Conservation (phyloP, 768 basidiomycete genomes). For the Leccinum ochraceum region DNA sequence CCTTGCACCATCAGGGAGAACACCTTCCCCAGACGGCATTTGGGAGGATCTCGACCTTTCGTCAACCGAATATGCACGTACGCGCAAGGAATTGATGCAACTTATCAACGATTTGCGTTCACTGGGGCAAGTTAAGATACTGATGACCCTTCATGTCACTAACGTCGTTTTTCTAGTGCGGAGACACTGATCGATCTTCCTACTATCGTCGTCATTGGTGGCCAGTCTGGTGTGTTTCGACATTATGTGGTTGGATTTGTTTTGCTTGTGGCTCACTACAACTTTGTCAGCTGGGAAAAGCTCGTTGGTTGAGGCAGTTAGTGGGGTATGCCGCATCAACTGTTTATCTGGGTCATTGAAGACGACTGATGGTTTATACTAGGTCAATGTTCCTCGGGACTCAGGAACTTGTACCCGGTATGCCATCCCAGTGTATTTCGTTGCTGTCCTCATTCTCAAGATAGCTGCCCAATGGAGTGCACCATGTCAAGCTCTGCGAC, state of each 20-base stretch:
- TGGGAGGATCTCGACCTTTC: slow-evolving; percentile 26
- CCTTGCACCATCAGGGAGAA: slow-evolving; percentile 1
- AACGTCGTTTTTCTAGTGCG: slow-evolving; percentile 33
- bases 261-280: slow-evolving; percentile 1
- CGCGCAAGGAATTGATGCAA: slow-evolving; percentile 40
- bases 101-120: slow-evolving; percentile 40
- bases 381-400: slow-evolving; percentile 65
- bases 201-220: slow-evolving; percentile 55
- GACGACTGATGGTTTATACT: not conserved
- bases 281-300: slow-evolving; percentile 53
- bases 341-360: not conserved
- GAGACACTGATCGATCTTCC: slow-evolving; percentile 45
- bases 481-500: slow-evolving; percentile 42
- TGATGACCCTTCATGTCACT: not conserved
- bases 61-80: slow-evolving; percentile 41
- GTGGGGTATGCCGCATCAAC: slow-evolving; percentile 40
- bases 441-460: slow-evolving; percentile 1
- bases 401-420: slow-evolving; percentile 62
- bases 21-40: slow-evolving; percentile 14
- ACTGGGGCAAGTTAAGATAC: slow-evolving; percentile 37
- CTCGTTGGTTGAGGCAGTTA: slow-evolving; percentile 58
- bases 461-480: slow-evolving; percentile 56
- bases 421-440: not conserved
- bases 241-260: not conserved
- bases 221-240: slow-evolving; percentile 48